Percentiles rank a stretch among this genome's conserved stretches.
These are phyloP conservation scores for Emmonsia crescens DNA, from an alignment of 2,329 filamentous ascomycete species.

Conservation along the genomic window DNA sequence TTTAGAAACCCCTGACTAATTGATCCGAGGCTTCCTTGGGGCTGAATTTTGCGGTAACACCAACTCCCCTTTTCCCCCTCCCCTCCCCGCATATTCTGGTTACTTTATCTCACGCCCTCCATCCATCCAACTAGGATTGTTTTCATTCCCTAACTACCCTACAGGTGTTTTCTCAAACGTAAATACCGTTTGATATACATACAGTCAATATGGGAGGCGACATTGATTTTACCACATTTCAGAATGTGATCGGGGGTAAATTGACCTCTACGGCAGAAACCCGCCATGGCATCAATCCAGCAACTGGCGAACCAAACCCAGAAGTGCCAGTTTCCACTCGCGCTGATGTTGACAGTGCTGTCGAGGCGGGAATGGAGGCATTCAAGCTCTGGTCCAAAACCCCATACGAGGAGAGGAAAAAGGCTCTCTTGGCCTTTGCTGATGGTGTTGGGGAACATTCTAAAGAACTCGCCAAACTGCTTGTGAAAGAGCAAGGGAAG, in stretches of 20 bases:
- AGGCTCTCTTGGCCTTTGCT: constrained; percentile 23
- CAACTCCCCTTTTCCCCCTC: no score
- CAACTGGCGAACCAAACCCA: constrained; percentile 39
- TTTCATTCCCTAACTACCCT: neutral
- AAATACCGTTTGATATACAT: neutral
- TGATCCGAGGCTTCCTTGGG: no score
- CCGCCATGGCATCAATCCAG: constrained; percentile 42
- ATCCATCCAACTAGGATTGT: no score
- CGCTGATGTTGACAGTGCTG: constrained; percentile 42
- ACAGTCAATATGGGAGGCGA: neutral
- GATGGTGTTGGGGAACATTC: constrained; percentile 26
- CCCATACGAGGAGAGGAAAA: constrained; percentile 23
- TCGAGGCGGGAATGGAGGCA: constrained; percentile 38
- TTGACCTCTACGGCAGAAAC: constrained; percentile 34
- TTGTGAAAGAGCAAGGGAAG: constrained; percentile 36
- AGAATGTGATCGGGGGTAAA: constrained; percentile 44
- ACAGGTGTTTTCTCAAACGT: neutral
- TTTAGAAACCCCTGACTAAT: no score
- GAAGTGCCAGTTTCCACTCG: constrained; percentile 41
- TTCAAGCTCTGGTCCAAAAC: constrained; percentile 38
- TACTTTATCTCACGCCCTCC: no score
- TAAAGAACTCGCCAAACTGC: constrained; percentile 27
- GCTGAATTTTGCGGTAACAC: no score
- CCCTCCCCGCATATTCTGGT: no score
- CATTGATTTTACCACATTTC: constrained; percentile 12